Conservation (phyloP, 345 rosid genomes). For the Aegle marmelos region DNA sequence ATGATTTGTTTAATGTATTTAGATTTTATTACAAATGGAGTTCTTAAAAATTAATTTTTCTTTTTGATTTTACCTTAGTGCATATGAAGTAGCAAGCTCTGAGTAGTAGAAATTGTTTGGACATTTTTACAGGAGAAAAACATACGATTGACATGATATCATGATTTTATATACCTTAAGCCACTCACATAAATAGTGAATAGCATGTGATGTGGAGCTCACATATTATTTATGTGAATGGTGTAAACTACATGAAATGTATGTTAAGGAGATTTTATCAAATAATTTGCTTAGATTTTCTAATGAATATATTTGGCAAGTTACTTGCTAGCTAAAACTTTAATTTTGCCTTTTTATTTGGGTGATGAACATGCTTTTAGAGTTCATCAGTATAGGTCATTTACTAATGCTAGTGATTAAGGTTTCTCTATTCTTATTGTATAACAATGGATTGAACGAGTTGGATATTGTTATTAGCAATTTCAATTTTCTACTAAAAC, state of each 20-base stretch:
- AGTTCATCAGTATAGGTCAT: no score
- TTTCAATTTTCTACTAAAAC: background rate
- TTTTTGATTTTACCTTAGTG: background rate
- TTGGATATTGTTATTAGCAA: background rate
- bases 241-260: no score
- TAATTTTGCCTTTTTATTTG: no score
- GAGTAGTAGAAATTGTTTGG: conserved; percentile 49
- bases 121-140: conserved; percentile 56
- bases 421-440: background rate
- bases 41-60: conserved; percentile 1
- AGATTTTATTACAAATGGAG: background rate
- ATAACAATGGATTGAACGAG: background rate
- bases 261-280: no score
- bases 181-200: no score
- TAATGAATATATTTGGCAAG: no score
- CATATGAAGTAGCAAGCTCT: conserved; percentile 27
- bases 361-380: no score
- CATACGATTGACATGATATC: conserved; percentile 44
- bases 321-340: no score
- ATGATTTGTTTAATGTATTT: background rate
- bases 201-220: no score
- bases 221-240: no score
- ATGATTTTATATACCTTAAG: no score
- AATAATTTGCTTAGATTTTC: no score
- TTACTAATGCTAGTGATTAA: background rate